phyloP scores from a whole-genome alignment of 768 basidiomycete species.

The Tricholomella constricta region DNA sequence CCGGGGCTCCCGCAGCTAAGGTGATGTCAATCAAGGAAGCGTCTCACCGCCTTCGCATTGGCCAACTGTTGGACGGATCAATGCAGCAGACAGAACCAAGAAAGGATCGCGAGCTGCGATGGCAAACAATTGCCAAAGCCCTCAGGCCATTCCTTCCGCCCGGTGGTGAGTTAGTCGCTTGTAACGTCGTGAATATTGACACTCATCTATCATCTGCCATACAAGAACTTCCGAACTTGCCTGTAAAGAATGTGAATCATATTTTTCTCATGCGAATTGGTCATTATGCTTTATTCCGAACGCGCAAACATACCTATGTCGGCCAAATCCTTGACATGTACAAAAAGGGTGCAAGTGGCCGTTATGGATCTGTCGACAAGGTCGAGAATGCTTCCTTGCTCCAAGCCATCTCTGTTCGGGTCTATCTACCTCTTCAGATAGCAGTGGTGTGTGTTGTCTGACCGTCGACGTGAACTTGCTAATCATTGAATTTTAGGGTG shows the following conservation, averaged over 20 bases:
- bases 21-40: slow-evolving; percentile 8
- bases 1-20: neutral
- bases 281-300: neutral
- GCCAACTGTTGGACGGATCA: slow-evolving; percentile 2
- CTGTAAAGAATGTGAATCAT: neutral
- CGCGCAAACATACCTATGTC: neutral
- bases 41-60: slow-evolving; percentile 9
- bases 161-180: neutral
- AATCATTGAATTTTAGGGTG: neutral
- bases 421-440: neutral
- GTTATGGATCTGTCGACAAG: neutral
- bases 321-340: slow-evolving; percentile 1
- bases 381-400: neutral
- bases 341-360: neutral
- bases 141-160: neutral
- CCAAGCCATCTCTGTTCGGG: neutral
- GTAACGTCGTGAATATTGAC: no score
- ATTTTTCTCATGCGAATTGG: neutral
- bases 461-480: neutral
- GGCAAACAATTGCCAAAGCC: slow-evolving; percentile 2
- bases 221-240: neutral
- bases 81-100: neutral
- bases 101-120: slow-evolving; percentile 7
- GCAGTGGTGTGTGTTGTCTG: neutral
- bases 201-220: neutral